Conservation (phyloP, 75 land plant genomes). For the Picea glauca region DNA sequence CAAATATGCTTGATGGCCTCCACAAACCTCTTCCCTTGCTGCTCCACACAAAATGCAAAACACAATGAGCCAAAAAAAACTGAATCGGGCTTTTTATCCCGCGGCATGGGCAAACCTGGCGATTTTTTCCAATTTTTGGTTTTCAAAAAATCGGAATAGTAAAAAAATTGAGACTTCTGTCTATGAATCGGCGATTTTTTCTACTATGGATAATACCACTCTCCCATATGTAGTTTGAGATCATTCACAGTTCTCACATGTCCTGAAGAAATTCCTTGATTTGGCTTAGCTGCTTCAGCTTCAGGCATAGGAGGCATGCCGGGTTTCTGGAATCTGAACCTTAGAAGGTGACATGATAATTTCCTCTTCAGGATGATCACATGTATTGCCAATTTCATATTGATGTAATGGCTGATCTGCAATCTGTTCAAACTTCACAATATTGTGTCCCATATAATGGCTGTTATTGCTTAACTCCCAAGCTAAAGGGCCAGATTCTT, state of each 20-base stretch:
- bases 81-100: no score
- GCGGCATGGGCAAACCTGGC: no score
- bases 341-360: constrained; percentile 19
- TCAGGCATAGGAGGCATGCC: constrained; percentile 14
- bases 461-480: not conserved
- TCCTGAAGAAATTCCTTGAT: constrained; percentile 29
- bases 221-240: constrained; percentile 60
- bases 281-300: not conserved
- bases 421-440: constrained; percentile 25
- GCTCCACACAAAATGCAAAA: no score
- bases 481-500: not conserved
- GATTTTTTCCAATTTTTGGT: no score
- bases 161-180: no score
- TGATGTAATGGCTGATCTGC: constrained; percentile 23
- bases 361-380: constrained; percentile 23
- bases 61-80: no score
- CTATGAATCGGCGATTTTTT: no score
- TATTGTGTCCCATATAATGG: constrained; percentile 16
- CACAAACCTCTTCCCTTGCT: no score
- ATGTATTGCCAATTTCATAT: constrained; percentile 19
- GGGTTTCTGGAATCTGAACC: constrained; percentile 2
- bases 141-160: no score
- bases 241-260: constrained; percentile 51
- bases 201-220: constrained; percentile 58
- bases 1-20: no score